These are phyloP conservation scores for Linnemannia zychae DNA, from an alignment of 192 early-diverging fungal species.

Conservation along the genomic window DNA sequence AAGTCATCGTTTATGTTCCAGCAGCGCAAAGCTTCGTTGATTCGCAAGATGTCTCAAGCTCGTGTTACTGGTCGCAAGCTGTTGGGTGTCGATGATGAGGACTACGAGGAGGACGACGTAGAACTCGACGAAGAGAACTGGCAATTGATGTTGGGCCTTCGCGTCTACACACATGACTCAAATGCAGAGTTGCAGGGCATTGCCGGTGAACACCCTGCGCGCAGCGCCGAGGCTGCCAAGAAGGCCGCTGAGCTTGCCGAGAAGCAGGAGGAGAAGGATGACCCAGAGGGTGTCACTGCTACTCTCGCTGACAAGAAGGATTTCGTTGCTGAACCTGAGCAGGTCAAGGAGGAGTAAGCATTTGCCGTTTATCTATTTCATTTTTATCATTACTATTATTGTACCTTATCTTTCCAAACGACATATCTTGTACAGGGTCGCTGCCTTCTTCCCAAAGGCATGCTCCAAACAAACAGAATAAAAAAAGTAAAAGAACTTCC, in stretches of 20 bases:
- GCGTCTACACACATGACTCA: constrained; percentile 51
- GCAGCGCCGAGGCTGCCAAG: neutral
- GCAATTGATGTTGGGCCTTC: constrained; percentile 56
- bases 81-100: constrained; percentile 53
- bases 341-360: neutral
- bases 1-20: constrained; percentile 53
- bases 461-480: neutral
- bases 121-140: constrained; percentile 34
- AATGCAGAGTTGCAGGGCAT: constrained; percentile 15
- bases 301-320: constrained; percentile 40
- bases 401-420: neutral
- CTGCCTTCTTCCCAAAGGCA: neutral
- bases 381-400: neutral
- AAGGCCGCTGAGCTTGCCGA: neutral
- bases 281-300: constrained; percentile 40
- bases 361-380: neutral
- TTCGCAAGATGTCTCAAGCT: constrained; percentile 41
- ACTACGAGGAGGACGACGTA: constrained; percentile 29
- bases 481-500: neutral
- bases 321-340: constrained; percentile 24
- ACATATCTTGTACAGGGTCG: neutral
- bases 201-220: constrained; percentile 24
- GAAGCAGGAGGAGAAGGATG: constrained; percentile 13
- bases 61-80: constrained; percentile 40
- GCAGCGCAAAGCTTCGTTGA: constrained; percentile 38